Conservation (phyloP, 768 basidiomycete species). For the Amanita muscaria region DNA sequence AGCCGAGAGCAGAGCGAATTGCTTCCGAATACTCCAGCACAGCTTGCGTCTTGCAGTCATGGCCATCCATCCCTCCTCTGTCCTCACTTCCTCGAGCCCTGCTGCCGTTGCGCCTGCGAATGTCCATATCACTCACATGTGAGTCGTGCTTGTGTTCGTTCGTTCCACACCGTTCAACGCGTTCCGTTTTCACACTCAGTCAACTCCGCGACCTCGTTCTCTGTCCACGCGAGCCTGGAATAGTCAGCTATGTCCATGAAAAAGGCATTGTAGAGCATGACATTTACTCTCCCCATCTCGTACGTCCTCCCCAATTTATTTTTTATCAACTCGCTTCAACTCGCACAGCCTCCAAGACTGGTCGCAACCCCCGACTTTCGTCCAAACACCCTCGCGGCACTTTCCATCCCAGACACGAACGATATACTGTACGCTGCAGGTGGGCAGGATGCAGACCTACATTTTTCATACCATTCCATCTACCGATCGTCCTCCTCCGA, state of each 20-base stretch:
- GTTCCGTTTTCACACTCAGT: slow-evolving; percentile 20
- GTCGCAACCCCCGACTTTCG: slow-evolving; percentile 48
- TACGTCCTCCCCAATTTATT: too few relatives aligned
- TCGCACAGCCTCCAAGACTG: slow-evolving; percentile 31
- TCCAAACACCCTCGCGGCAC: slow-evolving; percentile 56
- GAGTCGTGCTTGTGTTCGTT: neutral
- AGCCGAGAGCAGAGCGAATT: too few relatives aligned
- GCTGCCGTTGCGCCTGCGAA: slow-evolving; percentile 1
- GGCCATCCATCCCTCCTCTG: slow-evolving; percentile 34
- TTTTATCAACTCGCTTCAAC: too few relatives aligned
- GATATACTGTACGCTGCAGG: slow-evolving; percentile 67
- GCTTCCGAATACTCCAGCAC: neutral
- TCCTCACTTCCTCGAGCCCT: slow-evolving; percentile 34
- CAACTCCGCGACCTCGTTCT: slow-evolving; percentile 72
- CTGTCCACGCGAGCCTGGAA: slow-evolving; percentile 57
- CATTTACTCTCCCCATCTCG: slow-evolving; percentile 18
- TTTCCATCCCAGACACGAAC: slow-evolving; percentile 40
- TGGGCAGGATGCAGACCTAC: slow-evolving; percentile 65
- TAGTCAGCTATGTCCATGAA: slow-evolving; percentile 51
- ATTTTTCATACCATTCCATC: slow-evolving; percentile 40
- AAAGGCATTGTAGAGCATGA: slow-evolving; percentile 52
- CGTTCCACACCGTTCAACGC: neutral
- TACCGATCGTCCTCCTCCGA: slow-evolving; percentile 11
- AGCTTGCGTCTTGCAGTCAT: slow-evolving; percentile 18
- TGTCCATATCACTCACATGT: slow-evolving; percentile 6